phyloP scores from a whole-genome alignment of 1,139 yeast genomes.

The Geotrichum cucujoidarum region DNA sequence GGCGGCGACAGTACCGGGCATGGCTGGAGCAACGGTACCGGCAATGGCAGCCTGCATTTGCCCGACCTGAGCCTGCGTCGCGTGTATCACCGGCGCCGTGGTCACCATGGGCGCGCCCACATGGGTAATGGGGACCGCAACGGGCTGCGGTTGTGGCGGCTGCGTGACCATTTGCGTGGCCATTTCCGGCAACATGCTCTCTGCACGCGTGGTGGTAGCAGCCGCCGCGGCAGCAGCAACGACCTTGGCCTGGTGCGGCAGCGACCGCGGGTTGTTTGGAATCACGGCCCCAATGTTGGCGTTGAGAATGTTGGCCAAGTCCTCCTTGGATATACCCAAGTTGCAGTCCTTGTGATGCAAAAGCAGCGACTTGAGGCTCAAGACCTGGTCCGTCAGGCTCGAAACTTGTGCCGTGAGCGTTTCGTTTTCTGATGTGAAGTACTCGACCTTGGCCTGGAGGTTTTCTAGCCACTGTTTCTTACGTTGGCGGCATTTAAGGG shows the following conservation, averaged over 20 bases:
- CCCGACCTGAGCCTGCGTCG: too few species aligned
- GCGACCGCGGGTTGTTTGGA: conserved; percentile 1
- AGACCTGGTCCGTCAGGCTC: conserved; percentile 56
- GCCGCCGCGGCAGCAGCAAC: conserved; percentile 11
- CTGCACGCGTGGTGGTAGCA: neutral
- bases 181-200: neutral
- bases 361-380: conserved; percentile 43
- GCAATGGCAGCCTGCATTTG: too few species aligned
- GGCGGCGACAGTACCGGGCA: too few species aligned
- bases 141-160: neutral
- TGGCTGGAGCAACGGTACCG: neutral
- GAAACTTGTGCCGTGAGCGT: conserved; percentile 57
- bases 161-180: neutral
- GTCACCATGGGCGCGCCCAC: too few species aligned
- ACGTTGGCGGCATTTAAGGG: conserved; percentile 90
- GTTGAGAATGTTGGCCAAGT: conserved; percentile 4
- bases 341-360: conserved; percentile 38
- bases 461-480: conserved; percentile 84
- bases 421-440: conserved; percentile 67
- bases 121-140: neutral
- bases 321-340: conserved; percentile 12
- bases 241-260: conserved; percentile 9
- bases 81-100: too few species aligned
- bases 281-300: neutral
- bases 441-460: conserved; percentile 72